Base-by-base conservation (phyloP, 768 basidiomycete genomes). In the Podaxis sp. region DNA sequence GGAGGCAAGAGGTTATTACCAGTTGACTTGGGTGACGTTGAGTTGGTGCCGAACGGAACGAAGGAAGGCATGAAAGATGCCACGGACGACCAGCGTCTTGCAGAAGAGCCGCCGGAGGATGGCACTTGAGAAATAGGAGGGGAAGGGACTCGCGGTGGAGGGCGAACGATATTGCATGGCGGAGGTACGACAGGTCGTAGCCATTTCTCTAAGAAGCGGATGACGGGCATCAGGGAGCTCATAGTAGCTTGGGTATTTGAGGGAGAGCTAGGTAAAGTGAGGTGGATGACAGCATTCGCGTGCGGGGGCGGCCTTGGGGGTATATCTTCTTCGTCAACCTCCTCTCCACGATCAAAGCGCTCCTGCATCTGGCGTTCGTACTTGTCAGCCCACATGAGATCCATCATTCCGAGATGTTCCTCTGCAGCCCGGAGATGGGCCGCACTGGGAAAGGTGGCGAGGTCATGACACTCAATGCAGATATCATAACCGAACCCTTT, bases 381-480 rank as follows among this genome's bases (percentile, higher is more conserved):
- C 55, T 81, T 67, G 61, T 86, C 82, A 2, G 72, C 76, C 91
- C 92, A 94, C 72, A 83, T 77, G 56, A 76, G 76, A 65, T 93
- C 92, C 70, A 94, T 73, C 73, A 79, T 79, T 33, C 73, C 74
- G 9, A 95, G 69, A 67, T 93, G 90, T 63, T 93, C 91, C 71
- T 94, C 90, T 7, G 88, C 90, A 2, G 86, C 87, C 56, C 86
- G 81, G 40, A 93, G 73, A 68, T 91, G 88, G 39, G 83, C 79
- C 0, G 80, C 62, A n/a, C 80, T 80, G 0, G 93, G 90, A 73
- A 91, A 89, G 13, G 87, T 86, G 2, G 92, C 91, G 38, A 85
- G 77, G 66, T 95, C 92, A 69, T 92, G 89, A 70, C 92, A 93
- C 75, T 96, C 93, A 64, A 96, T 84, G 72, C 93, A 95, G 48